Base-by-base conservation (phyloP, 805 yeast genomes). In the Vanderwaltozyma tropicalis region DNA sequence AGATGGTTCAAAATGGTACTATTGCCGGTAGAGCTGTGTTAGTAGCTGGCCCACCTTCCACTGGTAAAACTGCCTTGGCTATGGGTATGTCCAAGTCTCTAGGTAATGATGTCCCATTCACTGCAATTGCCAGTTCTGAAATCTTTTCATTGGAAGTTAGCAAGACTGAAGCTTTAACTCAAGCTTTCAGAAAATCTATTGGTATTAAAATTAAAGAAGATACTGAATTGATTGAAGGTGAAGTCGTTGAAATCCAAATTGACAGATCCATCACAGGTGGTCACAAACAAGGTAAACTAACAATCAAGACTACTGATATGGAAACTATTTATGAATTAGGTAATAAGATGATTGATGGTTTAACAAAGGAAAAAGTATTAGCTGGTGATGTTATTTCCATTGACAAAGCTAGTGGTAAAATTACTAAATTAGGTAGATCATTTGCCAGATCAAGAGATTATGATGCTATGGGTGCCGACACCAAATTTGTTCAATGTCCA, bases 391-490 rank as follows among this genome's bases (percentile, higher is more conserved):
- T 92, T 37, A 81, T 92, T 41, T 80, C 92, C 35, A 86, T 92
- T 58, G 98, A 92, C 63, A 87, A 92, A 63, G 88, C 96, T 11
- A 76, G 88, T 36, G 99, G 98, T 38, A 84, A 89, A 47, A 85
- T 92, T 52, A 79, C 92, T 39, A 86, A 89, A 62, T 74, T 92
- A 47, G 99, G 99, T 43, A 78, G 96, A 63, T 88, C 96, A 0
- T 94, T 86, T 63, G 80, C 97, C 5, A 76, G 96, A 50, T 94
- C 96, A 5, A 75, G 98, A 52, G 98, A 92, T 63, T 92, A 92
- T 62, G 99, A 92, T 64, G 96, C 97, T 32, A 86, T 87, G 94
- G 95, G 95, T 16, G 95, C 96, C 38, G 97, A 94, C 47, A 88
- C 96, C 35, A 88, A 87, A 63, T 92, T 92, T 60, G 95, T 92